These are phyloP conservation scores for Lolium multiflorum DNA, from an alignment of 176 grass and related monocot genomes.

Conservation along the genomic window DNA sequence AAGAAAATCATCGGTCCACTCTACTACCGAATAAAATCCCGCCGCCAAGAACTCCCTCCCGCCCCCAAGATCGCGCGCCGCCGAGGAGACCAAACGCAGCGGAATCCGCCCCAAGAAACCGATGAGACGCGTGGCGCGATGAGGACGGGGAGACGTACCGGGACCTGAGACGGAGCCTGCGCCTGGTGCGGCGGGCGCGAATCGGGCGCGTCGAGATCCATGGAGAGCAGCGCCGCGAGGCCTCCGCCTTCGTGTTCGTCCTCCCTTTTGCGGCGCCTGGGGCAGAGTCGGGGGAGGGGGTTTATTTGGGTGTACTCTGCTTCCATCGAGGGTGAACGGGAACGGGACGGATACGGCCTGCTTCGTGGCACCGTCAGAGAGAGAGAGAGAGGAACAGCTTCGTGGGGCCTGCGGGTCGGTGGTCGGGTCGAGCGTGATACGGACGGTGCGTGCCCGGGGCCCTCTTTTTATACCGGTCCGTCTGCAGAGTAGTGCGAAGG, in stretches of 20 bases:
- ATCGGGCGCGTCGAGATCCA: slow-evolving; percentile 30
- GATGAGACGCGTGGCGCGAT: neutral
- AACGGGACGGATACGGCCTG: neutral
- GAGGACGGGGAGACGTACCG: neutral
- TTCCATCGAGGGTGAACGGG: slow-evolving; percentile 12
- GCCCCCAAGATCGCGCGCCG: neutral
- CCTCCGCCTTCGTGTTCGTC: neutral
- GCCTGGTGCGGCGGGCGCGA: neutral
- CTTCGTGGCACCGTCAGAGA: slow-evolving; percentile 4
- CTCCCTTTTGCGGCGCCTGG: slow-evolving; percentile 25
- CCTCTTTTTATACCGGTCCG: neutral
- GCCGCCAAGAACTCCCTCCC: slow-evolving; percentile 7
- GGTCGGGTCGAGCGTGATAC: slow-evolving; percentile 2
- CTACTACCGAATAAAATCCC: neutral
- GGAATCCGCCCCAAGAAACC: neutral
- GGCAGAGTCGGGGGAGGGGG: neutral
- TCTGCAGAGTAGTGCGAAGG: neutral
- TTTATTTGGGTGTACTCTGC: slow-evolving; percentile 4
- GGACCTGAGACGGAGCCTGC: neutral
- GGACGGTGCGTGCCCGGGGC: neutral
- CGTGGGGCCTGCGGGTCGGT: neutral
- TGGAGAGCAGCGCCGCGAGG: slow-evolving; percentile 3
- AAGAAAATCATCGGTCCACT: neutral
- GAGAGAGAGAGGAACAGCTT: neutral
- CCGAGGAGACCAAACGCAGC: neutral